Base-by-base conservation (phyloP, 257 asterid species). In the Marsdenia floribunda region DNA sequence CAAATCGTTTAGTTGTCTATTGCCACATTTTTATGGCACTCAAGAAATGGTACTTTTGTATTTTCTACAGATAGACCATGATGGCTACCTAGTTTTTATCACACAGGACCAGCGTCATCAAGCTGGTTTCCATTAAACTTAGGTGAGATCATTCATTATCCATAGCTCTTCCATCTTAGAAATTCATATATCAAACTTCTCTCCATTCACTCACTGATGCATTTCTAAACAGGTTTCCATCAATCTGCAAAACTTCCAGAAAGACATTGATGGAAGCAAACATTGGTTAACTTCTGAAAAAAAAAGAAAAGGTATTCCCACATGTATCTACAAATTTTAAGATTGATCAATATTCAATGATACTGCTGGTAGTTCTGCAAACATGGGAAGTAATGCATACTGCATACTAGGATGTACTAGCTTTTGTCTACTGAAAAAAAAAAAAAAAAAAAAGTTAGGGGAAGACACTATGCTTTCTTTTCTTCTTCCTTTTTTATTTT, bases 171-270 rank as follows among this genome's bases (percentile, higher is more conserved):
- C 9, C 26, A 24, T 59, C 38, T 9, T 59, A 3, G 24, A 2
- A 59, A 22, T 59, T 59, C 68, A 63, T 4, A 63, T 63, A 33
- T 33, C 29, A 61, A 75, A 55, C 44, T 90, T 64, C 85, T 93
- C 67, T 84, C 91, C 52, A 65, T 88, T 18, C 1, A 29, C 33
- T 19, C 88, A 88, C 53, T 53, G 68, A 10, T 38, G 14, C n/a
- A 44, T 44, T 70, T 70, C 7, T 70, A 29, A 50, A 18, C 63
- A 70, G 29, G 29, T 24, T 50, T 55, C 8, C 47, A 35, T 33
- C 7, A 5, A 22, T 4, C 18, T 1, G 2, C 40, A 69, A 69
- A 24, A 11, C 26, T 26, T 42, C 53, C 37, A 12, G 72, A 42
- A 68, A 3, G 24, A 13, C 18, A 15, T 5, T 63, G 68, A 8